Evolutionary conservation across 2,329 filamentous ascomycete species (phyloP), one percentile per base, ranked within the genome.

Genomic region (Diaporthe batatas): DNA sequence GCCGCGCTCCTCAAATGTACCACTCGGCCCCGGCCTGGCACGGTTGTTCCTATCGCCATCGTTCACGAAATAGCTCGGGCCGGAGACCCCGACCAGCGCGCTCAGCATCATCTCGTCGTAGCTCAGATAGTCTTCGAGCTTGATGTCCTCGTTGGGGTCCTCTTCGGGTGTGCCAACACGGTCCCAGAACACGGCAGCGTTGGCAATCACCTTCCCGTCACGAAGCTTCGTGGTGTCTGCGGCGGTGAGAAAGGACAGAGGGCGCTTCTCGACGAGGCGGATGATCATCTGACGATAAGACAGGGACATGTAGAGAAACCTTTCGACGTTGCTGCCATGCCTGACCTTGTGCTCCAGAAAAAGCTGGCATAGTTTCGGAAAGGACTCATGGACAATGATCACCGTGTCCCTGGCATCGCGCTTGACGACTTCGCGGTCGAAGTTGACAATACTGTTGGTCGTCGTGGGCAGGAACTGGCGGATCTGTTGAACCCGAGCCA

Each of bases 101-200:
- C 79, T 74, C 8, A 81, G 75, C 80, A 82, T 80, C 7, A 82
- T 81, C 73, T 81, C 80, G 62, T 82, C 80, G 58, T 82, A 82
- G 67, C 78, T 80, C 8, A 82, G 74, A 69, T 80, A 79, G 0
- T 80, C 77, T 2, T 47, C 3, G 1, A 81, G 75, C 12, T 34
- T 62, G 6, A 80, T 51, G 32, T 73, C 25, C 1, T 18, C n/a
- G 44, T 79, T 76, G 6, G 36, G 25, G 8, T 11, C 12, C 57
- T 78, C 76, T 10, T 36, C 10, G 5, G 51, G 16, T 10, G 53
- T 72, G 1, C 70, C 70, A 10, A 72, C 70, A 39, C 62, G 64
- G 18, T 72, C 70, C 70, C 70, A 72, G n/a, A 49, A 18, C 11
- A 3, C 5, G 23, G 53, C 11, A 1, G 29, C 62, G 5, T 6